Base-by-base conservation (phyloP, 75 land plant genomes). In the Pinus taeda region DNA sequence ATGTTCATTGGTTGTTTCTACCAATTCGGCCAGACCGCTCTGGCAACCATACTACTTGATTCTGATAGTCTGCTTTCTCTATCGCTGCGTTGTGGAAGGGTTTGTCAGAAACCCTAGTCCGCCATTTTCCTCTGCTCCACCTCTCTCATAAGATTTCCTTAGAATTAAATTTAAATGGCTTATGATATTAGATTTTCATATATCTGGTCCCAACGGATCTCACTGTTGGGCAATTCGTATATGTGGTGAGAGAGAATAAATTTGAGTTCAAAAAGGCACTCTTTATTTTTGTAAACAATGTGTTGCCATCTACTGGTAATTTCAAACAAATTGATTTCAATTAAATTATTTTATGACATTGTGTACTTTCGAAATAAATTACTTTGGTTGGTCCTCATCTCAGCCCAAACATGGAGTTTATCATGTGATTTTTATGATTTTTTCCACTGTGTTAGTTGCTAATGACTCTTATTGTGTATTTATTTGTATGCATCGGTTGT, bases 201-300 rank as follows among this genome's bases (percentile, higher is more conserved):
- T 86, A 83, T 74, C 76, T 86, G 17, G 89, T 88, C 33, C 90
- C 89, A 36, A 81, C 87, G 4, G 87, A 84, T 59, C 77, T 85
- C 33, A 84, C 87, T 21, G 79, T 85, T 15, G 87, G 87, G 45
- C 90, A 88, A 78, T 88, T 88, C 64, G 89, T 88, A 18, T 86
- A 86, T 70, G 86, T 88, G 12, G 77, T 88, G 26, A 14, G 87
- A 83, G 83, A 83, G 89, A 74, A 88, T 88, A n/a, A 88, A 85
- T 33, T 71, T 85, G 65, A 85, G 82, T 60, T 69, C 87, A 56
- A 87, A 85, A 85, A 85, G 80, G 90, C 90, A 7, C 83, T 88
- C 6, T 88, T 88, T 77, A 83, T 88, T 21, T 88, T 88, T 79
- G 89, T 88, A 62, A 87, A 87, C 75, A 88, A 88, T 71, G 80